Evolutionary conservation across 1,284 basidiomycete species (phyloP), one percentile per base, ranked within the genome.

Genomic region (Veloboletus limbatus): DNA sequence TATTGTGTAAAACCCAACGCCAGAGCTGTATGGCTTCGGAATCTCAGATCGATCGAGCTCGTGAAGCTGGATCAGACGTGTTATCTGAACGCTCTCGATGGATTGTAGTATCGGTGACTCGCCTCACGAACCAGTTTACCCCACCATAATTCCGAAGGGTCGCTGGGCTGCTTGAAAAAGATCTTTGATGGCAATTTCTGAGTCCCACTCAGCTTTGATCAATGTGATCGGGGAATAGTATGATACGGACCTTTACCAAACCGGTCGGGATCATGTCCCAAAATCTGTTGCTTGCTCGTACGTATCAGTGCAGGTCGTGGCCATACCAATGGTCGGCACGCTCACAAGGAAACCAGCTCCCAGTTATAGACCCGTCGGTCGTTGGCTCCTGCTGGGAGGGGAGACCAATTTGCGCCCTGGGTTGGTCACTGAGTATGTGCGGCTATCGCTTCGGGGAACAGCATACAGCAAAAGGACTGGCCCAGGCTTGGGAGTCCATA

Each of bases 381-480:
- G 32, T 62, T 68, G 18, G 61, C 58, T 8, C 69, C 72, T 48
- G 79, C 77, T 2, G 81, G 78, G 52, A 81, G 76, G 4, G 83
- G 80, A 14, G 76, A 76, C 81, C 82, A 86, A 61, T 83, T 82
- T 28, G 82, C 82, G 17, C 84, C 83, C 75, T 82, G 54, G 14
- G 32, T 24, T 11, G 25, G 34, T 46, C n/a, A n/a, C n/a, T n/a
- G 26, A 47, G 24, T n/a, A 14, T 35, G 16, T 28, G 27, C 16
- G 39, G 14, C 11, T 21, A 43, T 25, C 24, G 28, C 35, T 9
- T 31, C 4, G 18, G 27, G 42, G 28, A 43, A 43, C 13, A 34
- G 69, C 78, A 54, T 48, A 81, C 82, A 30, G 85, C 85, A 78
- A 86, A 88, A 1, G 86, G 85, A 48, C 74, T 78, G 0, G 85